phyloP scores from a whole-genome alignment of 192 early-diverging fungal species.

The Mortierella alpina region DNA sequence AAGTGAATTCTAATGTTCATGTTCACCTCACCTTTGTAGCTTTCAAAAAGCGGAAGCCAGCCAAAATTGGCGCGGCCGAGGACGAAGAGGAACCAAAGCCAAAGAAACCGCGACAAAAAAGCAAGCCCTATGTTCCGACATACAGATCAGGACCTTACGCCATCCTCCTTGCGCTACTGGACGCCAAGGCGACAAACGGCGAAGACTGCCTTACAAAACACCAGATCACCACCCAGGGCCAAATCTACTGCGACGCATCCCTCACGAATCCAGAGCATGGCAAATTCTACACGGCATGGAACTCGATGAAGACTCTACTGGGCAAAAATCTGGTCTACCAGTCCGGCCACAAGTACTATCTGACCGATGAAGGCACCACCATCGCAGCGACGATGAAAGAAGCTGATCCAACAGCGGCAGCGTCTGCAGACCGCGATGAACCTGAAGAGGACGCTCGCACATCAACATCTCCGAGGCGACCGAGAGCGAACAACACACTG shows the following conservation, averaged over 20 bases:
- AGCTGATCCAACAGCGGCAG: slow-evolving; percentile 14
- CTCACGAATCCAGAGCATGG: slow-evolving; percentile 66
- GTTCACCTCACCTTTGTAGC: background rate
- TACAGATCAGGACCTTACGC: slow-evolving; percentile 86
- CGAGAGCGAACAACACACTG: background rate
- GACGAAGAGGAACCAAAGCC: slow-evolving; percentile 17
- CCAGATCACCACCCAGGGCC: slow-evolving; percentile 74
- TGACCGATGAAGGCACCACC: slow-evolving; percentile 78
- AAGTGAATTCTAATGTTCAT: background rate
- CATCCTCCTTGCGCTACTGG: slow-evolving; percentile 75
- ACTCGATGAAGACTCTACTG: slow-evolving; percentile 76
- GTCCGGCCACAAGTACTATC: slow-evolving; percentile 68
- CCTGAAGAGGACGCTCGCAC: too few relatives aligned
- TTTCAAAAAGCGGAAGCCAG: background rate
- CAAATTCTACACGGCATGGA: slow-evolving; percentile 80
- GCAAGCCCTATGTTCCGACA: slow-evolving; percentile 75
- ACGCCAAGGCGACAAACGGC: slow-evolving; percentile 23
- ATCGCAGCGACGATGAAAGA: slow-evolving; percentile 65
- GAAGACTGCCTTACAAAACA: slow-evolving; percentile 66
- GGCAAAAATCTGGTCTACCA: slow-evolving; percentile 75
- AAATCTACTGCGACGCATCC: slow-evolving; percentile 75
- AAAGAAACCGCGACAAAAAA: slow-evolving; percentile 6
- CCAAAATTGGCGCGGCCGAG: background rate
- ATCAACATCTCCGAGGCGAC: background rate
- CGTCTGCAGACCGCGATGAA: background rate